Conservation (phyloP, 768 basidiomycete genomes). For the Mycena epipterygia region DNA sequence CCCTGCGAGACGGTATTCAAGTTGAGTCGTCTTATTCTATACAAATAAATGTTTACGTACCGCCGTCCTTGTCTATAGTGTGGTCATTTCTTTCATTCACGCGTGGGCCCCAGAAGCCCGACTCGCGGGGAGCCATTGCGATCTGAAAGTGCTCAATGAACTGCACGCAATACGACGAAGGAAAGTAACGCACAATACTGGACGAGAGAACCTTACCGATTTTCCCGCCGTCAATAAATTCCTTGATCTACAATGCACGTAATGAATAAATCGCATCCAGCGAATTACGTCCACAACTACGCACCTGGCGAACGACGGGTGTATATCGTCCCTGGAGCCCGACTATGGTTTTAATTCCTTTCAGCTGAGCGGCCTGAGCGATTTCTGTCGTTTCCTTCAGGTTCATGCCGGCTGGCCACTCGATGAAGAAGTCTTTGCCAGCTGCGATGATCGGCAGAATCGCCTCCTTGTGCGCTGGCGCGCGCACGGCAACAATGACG, state of each 20-base stretch:
- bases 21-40: neutral
- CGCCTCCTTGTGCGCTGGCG: constrained; percentile 45
- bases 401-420: constrained; percentile 54
- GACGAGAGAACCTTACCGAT: constrained; percentile 48
- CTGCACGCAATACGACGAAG: neutral
- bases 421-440: constrained; percentile 55
- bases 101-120: constrained; percentile 32
- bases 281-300: too few relatives aligned
- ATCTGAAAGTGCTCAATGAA: constrained; percentile 7
- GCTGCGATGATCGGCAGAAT: constrained; percentile 50
- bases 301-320: constrained; percentile 48
- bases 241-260: constrained; percentile 43
- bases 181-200: constrained; percentile 42
- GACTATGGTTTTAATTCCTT: constrained; percentile 49
- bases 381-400: constrained; percentile 51
- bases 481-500: constrained; percentile 51
- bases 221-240: constrained; percentile 44
- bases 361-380: constrained; percentile 45
- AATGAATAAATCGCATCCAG: constrained; percentile 10
- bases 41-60: neutral
- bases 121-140: constrained; percentile 22
- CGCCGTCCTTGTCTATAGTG: constrained; percentile 4
- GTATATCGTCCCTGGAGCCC: constrained; percentile 52
- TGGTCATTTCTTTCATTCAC: constrained; percentile 29
- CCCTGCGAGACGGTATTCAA: constrained; percentile 29